phyloP scores from a whole-genome alignment of 805 yeast species.

The Candida sakaeoensis region DNA sequence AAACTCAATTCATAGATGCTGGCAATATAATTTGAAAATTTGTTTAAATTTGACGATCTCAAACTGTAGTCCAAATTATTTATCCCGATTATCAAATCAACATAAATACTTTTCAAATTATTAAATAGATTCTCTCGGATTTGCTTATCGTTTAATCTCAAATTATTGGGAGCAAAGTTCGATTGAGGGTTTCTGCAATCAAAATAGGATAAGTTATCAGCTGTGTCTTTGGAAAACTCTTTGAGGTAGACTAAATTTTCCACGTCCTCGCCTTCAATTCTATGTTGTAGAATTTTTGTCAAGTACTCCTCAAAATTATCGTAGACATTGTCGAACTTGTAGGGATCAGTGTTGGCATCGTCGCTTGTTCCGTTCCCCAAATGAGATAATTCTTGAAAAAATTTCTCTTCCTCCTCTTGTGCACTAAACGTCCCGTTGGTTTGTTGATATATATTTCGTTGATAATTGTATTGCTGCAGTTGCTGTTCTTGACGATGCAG shows the following conservation, averaged over 20 bases:
- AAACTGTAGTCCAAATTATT: slow-evolving; percentile 22
- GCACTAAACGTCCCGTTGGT: slow-evolving; percentile 8
- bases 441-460: slow-evolving; percentile 8
- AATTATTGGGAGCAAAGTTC: not conserved
- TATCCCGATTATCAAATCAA: slow-evolving; percentile 38
- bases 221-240: slow-evolving; percentile 11
- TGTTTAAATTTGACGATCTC: slow-evolving; percentile 29
- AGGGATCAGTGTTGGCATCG: slow-evolving; percentile 10
- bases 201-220: slow-evolving; percentile 9
- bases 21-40: slow-evolving; percentile 13
- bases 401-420: slow-evolving; percentile 11
- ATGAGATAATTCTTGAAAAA: slow-evolving; percentile 10
- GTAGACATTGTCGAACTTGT: slow-evolving; percentile 11
- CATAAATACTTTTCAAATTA: slow-evolving; percentile 31
- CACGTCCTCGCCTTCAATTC: slow-evolving; percentile 6
- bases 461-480: slow-evolving; percentile 5
- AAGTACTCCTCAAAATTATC: slow-evolving; percentile 11
- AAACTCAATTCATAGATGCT: slow-evolving; percentile 10
- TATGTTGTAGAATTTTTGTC: slow-evolving; percentile 3
- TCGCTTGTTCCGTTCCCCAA: slow-evolving; percentile 9
- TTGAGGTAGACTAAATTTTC: slow-evolving; percentile 12
- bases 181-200: slow-evolving; percentile 5
- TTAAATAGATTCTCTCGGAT: slow-evolving; percentile 32
- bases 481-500: not conserved
- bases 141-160: slow-evolving; percentile 25